Conservation (phyloP, 2,329 filamentous ascomycete species). For the Microthyrium microscopicum region DNA sequence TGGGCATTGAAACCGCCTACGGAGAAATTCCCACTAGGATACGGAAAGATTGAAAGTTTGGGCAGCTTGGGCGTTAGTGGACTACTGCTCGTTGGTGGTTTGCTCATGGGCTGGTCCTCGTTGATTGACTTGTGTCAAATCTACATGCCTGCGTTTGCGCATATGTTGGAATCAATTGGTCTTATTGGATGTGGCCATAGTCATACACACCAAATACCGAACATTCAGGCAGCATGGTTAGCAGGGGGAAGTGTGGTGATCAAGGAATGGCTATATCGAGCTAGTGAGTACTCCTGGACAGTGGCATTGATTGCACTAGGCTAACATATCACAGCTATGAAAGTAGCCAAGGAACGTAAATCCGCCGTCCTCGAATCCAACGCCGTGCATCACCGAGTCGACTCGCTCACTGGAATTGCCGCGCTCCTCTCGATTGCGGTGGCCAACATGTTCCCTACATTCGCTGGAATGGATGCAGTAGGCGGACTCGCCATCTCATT, state of each 20-base stretch:
- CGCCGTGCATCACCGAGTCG: slow-evolving; percentile 59
- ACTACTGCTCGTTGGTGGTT: slow-evolving; percentile 71
- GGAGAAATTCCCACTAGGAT: slow-evolving; percentile 71
- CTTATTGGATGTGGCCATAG: slow-evolving; percentile 39
- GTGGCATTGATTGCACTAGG: not conserved
- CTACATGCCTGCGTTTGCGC: slow-evolving; percentile 7
- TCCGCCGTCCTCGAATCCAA: slow-evolving; percentile 93
- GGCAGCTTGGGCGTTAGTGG: slow-evolving; percentile 86
- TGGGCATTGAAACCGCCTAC: slow-evolving; percentile 81
- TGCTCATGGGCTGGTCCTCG: slow-evolving; percentile 69
- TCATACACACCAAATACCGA: slow-evolving; percentile 37
- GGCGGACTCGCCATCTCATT: slow-evolving; percentile 83
- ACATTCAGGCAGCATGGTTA: slow-evolving; percentile 88
- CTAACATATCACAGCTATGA: slow-evolving; percentile 52
- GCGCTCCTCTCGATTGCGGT: slow-evolving; percentile 79
- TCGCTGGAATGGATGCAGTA: slow-evolving; percentile 85
- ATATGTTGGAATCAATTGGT: slow-evolving; percentile 5
- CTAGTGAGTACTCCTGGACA: slow-evolving; percentile 39
- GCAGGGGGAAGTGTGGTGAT: slow-evolving; percentile 76
- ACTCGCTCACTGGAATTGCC: slow-evolving; percentile 88
- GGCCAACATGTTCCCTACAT: slow-evolving; percentile 70
- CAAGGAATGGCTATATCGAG: slow-evolving; percentile 94
- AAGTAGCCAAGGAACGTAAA: slow-evolving; percentile 83
- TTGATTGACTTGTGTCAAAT: slow-evolving; percentile 38
- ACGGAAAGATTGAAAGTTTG: slow-evolving; percentile 94